These are phyloP conservation scores for Boletus reticulatus DNA, from an alignment of 768 basidiomycete genomes.

Conservation along the genomic window DNA sequence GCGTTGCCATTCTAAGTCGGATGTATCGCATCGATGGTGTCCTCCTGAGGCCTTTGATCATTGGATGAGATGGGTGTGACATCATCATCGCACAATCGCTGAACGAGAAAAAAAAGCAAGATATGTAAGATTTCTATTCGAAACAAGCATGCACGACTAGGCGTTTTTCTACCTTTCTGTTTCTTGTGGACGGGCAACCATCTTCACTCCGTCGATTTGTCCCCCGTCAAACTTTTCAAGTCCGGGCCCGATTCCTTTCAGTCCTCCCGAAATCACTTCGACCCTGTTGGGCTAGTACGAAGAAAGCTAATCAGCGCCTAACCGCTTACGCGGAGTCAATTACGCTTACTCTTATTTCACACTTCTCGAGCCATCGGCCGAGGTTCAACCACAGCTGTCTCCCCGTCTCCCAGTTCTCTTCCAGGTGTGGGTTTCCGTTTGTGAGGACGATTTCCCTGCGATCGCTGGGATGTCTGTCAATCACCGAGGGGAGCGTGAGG, in stretches of 20 bases:
- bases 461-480: slow-evolving; percentile 25
- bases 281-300: slow-evolving; percentile 40
- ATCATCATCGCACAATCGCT: slow-evolving; percentile 23
- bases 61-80: slow-evolving; percentile 14
- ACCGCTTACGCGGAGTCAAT: background rate
- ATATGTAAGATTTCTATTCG: slow-evolving; percentile 24
- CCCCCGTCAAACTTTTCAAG: slow-evolving; percentile 40
- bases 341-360: slow-evolving; percentile 30
- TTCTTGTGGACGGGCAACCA: slow-evolving; percentile 44
- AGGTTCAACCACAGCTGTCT: slow-evolving; percentile 30
- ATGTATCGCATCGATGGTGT: slow-evolving; percentile 33
- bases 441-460: slow-evolving; percentile 30
- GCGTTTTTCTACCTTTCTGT: slow-evolving; percentile 34
- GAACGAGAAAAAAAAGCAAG: slow-evolving; percentile 17
- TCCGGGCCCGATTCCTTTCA: slow-evolving; percentile 41
- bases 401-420: slow-evolving; percentile 35
- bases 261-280: slow-evolving; percentile 40
- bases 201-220: slow-evolving; percentile 43
- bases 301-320: background rate
- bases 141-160: slow-evolving; percentile 17
- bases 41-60: slow-evolving; percentile 26
- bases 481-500: slow-evolving; percentile 33
- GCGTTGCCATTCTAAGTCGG: slow-evolving; percentile 30
- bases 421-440: slow-evolving; percentile 32
- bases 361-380: slow-evolving; percentile 28